phyloP scores from a whole-genome alignment of 306 rosid species.

The Lagenaria siceraria region DNA sequence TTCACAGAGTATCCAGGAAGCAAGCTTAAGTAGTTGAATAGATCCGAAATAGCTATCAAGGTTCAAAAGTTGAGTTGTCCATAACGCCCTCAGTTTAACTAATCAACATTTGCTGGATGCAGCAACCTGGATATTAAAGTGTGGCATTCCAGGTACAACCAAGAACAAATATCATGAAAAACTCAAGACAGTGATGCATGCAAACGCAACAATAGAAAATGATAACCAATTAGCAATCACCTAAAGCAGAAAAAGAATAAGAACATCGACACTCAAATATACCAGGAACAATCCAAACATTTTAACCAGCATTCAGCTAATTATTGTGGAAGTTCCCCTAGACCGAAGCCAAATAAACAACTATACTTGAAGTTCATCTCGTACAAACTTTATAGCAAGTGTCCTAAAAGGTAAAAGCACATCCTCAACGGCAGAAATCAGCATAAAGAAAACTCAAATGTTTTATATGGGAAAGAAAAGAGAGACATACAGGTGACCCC shows the following conservation, averaged over 20 bases:
- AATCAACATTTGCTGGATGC: conserved; percentile 42
- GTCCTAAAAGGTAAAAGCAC: neutral
- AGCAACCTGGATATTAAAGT: conserved; percentile 62
- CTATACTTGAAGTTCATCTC: neutral
- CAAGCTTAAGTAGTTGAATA: conserved; percentile 25
- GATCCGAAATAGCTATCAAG: conserved; percentile 30
- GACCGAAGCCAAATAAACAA: neutral
- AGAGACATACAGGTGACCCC: conserved; percentile 96
- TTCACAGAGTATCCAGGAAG: conserved; percentile 19
- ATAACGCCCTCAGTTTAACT: conserved; percentile 23
- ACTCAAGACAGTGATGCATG: conserved; percentile 15
- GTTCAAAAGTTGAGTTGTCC: conserved; percentile 23
- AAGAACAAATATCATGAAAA: neutral
- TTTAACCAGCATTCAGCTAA: neutral
- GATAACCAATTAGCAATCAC: neutral
- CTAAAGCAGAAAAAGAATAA: neutral
- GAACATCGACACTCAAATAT: neutral
- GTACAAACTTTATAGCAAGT: neutral
- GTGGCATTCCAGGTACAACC: conserved; percentile 39
- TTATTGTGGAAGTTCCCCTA: neutral
- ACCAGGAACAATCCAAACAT: neutral
- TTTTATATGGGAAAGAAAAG: conserved; percentile 3
- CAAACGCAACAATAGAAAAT: conserved; percentile 9
- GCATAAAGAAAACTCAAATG: neutral
- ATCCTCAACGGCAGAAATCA: neutral